Conservation (phyloP, 495 filamentous ascomycete species). For the Hypoxylon lienhwacheense region DNA sequence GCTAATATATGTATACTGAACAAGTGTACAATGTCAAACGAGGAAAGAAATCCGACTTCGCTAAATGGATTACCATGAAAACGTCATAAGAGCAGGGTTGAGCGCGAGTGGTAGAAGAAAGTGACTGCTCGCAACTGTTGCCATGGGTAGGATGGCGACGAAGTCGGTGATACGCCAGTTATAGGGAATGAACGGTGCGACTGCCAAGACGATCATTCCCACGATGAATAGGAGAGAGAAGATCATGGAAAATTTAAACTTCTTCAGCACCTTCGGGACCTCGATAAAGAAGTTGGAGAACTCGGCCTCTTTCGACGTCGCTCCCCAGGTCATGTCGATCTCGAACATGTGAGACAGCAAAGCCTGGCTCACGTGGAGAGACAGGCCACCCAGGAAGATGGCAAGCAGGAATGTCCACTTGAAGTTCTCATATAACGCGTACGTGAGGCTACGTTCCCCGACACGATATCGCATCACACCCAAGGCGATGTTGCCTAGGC, state of each 20-base stretch:
- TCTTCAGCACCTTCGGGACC: slow-evolving; percentile 72
- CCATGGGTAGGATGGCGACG: slow-evolving; percentile 80
- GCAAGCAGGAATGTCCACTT: slow-evolving; percentile 71
- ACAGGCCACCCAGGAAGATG: slow-evolving; percentile 71
- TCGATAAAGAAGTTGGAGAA: slow-evolving; percentile 81
- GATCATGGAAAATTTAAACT: slow-evolving; percentile 75
- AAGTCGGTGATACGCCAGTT: slow-evolving; percentile 74
- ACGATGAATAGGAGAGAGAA: slow-evolving; percentile 64
- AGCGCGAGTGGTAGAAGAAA: slow-evolving; percentile 71
- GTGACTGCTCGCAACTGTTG: slow-evolving; percentile 69
- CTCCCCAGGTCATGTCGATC: slow-evolving; percentile 73
- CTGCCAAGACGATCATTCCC: slow-evolving; percentile 69
- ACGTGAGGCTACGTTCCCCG: slow-evolving; percentile 57
- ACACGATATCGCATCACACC: slow-evolving; percentile 70
- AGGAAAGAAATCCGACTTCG: not conserved
- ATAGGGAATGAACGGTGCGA: slow-evolving; percentile 62
- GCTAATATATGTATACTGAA: too few species aligned
- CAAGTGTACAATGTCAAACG: too few species aligned
- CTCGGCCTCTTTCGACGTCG: slow-evolving; percentile 71
- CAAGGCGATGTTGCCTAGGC: slow-evolving; percentile 64
- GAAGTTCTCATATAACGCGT: slow-evolving; percentile 66
- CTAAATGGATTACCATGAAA: slow-evolving; percentile 62
- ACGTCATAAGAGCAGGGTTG: slow-evolving; percentile 80
- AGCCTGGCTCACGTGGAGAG: slow-evolving; percentile 68
- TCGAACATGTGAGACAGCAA: slow-evolving; percentile 71